These are phyloP conservation scores for Dendrobium chrysotoxum DNA, from an alignment of 106 monocot genomes.

Conservation along the genomic window DNA sequence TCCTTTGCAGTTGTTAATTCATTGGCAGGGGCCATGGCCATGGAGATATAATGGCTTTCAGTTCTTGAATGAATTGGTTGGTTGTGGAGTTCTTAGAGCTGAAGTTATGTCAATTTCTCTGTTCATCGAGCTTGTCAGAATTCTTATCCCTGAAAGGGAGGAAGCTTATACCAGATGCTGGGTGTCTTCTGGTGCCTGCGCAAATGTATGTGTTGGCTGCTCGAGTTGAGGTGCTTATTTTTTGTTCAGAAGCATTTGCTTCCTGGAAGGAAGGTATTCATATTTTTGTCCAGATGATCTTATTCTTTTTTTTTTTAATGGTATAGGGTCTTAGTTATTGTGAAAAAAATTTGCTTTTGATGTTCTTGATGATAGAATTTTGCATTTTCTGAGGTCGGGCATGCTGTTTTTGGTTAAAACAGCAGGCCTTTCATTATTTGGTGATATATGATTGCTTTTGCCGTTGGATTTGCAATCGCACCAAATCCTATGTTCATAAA, in stretches of 20 bases:
- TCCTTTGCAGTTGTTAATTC: not conserved
- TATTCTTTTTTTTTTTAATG: not conserved
- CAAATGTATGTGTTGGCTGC: not conserved
- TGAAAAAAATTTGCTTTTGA: not conserved
- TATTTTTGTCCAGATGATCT: not conserved
- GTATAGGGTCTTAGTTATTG: not conserved
- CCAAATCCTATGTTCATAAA: too few relatives aligned
- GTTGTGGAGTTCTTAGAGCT: not conserved
- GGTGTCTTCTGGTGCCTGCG: slow-evolving; percentile 2
- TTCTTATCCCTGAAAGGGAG: not conserved
- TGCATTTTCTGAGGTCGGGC: not conserved
- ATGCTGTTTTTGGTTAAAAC: slow-evolving; percentile 4
- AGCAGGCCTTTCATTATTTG: not conserved
- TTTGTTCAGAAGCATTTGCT: not conserved
- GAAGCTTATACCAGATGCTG: slow-evolving; percentile 6
- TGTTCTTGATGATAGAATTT: not conserved
- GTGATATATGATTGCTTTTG: not conserved
- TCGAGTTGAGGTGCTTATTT: not conserved
- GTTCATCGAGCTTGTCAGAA: not conserved
- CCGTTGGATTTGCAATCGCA: not conserved
- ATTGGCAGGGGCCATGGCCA: not conserved
- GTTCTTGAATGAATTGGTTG: not conserved
- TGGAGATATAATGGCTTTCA: not conserved
- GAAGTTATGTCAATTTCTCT: not conserved
- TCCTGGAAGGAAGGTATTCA: slow-evolving; percentile 5